These are phyloP conservation scores for Trypanosoma conorhini DNA, from an alignment of 208 protist genomes.

Conservation along the genomic window DNA sequence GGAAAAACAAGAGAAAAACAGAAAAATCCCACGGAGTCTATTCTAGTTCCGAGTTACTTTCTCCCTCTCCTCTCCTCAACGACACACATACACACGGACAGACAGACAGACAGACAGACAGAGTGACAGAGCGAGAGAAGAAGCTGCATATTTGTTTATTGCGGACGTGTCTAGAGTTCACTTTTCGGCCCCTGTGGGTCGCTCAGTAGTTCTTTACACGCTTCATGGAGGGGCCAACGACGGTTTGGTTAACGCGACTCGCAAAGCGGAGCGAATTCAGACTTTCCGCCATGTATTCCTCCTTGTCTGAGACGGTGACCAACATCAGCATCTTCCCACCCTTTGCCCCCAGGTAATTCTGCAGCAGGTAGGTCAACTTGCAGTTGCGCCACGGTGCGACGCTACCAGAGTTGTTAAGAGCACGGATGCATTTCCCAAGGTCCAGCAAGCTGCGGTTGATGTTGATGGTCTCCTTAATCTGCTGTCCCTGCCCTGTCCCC, in stretches of 20 bases:
- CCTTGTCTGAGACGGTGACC: constrained; percentile 86
- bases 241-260: constrained; percentile 84
- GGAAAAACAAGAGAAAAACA: background rate
- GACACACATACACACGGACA: background rate
- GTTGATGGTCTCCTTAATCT: constrained; percentile 91
- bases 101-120: background rate
- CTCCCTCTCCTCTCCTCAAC: background rate
- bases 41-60: constrained; percentile 1
- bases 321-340: constrained; percentile 94
- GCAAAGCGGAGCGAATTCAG: constrained; percentile 94
- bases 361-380: constrained; percentile 92
- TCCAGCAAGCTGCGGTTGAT: constrained; percentile 93
- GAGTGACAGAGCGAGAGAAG: background rate
- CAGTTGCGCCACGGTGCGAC: constrained; percentile 92
- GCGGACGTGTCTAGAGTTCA: background rate
- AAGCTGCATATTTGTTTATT: background rate
- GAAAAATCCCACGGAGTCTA: constrained; percentile 1
- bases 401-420: constrained; percentile 56
- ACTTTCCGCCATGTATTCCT: constrained; percentile 72
- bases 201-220: constrained; percentile 62
- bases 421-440: constrained; percentile 93
- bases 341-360: constrained; percentile 87
- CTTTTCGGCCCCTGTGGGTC: background rate
- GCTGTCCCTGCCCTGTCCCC: constrained; percentile 74
- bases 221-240: constrained; percentile 82